These are phyloP conservation scores for Oryza glumipatula DNA, from an alignment of 176 grass and related monocot species.

Conservation along the genomic window DNA sequence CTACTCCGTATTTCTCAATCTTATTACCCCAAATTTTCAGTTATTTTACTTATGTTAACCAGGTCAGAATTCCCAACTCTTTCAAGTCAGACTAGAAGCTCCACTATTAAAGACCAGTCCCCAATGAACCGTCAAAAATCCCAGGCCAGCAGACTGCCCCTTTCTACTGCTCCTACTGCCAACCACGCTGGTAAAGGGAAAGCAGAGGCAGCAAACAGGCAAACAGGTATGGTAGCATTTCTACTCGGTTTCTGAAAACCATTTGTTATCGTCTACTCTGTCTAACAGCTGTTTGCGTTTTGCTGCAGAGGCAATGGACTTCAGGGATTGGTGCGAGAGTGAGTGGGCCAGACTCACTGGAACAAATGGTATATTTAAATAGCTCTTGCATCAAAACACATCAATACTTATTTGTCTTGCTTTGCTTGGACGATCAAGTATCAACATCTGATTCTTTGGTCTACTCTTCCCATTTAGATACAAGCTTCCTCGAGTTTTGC, in stretches of 20 bases:
- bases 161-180: slow-evolving; percentile 41
- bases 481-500: slow-evolving; percentile 93
- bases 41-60: slow-evolving; percentile 34
- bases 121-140: slow-evolving; percentile 66
- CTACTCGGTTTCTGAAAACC: slow-evolving; percentile 12
- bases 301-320: slow-evolving; percentile 90
- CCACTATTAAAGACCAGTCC: slow-evolving; percentile 55
- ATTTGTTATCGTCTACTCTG: slow-evolving; percentile 25
- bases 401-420: not conserved
- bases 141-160: slow-evolving; percentile 43
- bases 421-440: not conserved
- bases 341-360: slow-evolving; percentile 90
- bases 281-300: slow-evolving; percentile 26
- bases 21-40: not conserved
- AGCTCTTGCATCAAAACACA: slow-evolving; percentile 24
- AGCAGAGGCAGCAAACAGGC: slow-evolving; percentile 60
- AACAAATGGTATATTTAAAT: slow-evolving; percentile 63
- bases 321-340: slow-evolving; percentile 78
- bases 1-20: not conserved
- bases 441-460: slow-evolving; percentile 18
- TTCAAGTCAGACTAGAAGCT: slow-evolving; percentile 54
- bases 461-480: slow-evolving; percentile 56
- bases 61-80: slow-evolving; percentile 78
- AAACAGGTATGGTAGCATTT: slow-evolving; percentile 56
- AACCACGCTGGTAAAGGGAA: slow-evolving; percentile 60